Base-by-base conservation (phyloP, 768 basidiomycete species). In the Daedalea quercina region DNA sequence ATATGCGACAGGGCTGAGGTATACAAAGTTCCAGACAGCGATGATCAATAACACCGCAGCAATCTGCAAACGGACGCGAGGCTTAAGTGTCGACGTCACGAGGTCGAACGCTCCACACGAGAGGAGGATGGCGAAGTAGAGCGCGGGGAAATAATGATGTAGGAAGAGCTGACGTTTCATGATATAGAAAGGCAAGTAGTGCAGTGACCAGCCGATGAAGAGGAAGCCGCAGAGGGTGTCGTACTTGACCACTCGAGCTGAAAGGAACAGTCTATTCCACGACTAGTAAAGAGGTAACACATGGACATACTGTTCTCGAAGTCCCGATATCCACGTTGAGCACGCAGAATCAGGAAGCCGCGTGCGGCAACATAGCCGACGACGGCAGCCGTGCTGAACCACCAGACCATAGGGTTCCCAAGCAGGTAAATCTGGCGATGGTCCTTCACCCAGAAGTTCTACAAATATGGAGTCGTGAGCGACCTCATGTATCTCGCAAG, bases 401-500 rank as follows among this genome's bases (percentile, higher is more conserved):
- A 96, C 96, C 96, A 99, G 23, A 95, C 78, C 57, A 94, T 74
- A 0, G 94, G 92, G 65, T 98, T 99, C 1, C 96, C 96, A 20
- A 96, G 76, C 42, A 98, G 79, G 67, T 99, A 99, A 55, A 99
- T 88, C 63, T 99, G 96, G 42, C 81, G 80, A 65, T 97, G 87
- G 56, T 98, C 91, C 69, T 94, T 94, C 42, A 96, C 92, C 96
- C 96, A 98, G 72, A 97, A 98, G 70, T 94, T 96, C 93, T 94
- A 58, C 35, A 37, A 15, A 17, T 22, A 34, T 35, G 15, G 50
- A 31, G 24, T 54, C 9, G 60, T 55, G 20, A 57, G 47, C 46
- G 24, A 23, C 17, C 19, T 23, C 12, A 7, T 15, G 22, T 23
- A 37, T 54, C 54, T 25, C 9, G 3, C 50, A 49, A 31, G 1